A percentile compares a stretch with the other conserved stretches of the same genome.
These are phyloP conservation scores for Phytophthora cryptogea DNA, from an alignment of 352 stramenopile species.

Conservation along the genomic window DNA sequence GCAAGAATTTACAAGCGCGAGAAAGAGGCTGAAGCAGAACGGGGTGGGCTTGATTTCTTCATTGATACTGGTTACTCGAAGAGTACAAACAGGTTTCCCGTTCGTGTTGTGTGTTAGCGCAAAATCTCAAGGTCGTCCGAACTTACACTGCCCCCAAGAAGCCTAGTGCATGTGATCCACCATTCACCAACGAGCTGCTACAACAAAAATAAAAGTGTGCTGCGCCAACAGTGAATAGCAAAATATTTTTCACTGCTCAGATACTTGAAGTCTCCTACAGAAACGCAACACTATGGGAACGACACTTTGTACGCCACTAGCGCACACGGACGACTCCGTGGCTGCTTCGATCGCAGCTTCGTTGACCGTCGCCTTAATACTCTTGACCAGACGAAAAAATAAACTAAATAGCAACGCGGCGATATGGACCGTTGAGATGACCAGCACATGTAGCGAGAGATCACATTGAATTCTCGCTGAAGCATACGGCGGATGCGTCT, in stretches of 20 bases:
- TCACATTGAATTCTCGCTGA: slow-evolving; percentile 2
- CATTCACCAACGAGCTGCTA: slow-evolving; percentile 17
- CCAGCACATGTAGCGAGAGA: not conserved
- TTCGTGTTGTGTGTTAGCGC: slow-evolving; percentile 1
- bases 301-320: slow-evolving; percentile 16
- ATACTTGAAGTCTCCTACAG: slow-evolving; percentile 12
- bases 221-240: slow-evolving; percentile 6
- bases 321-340: slow-evolving; percentile 10
- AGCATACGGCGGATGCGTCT: slow-evolving; percentile 6
- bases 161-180: slow-evolving; percentile 1
- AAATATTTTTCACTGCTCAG: slow-evolving; percentile 21
- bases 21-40: slow-evolving; percentile 9
- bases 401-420: slow-evolving; percentile 27
- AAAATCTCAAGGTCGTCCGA: slow-evolving; percentile 13
- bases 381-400: slow-evolving; percentile 14
- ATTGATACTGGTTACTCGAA: not conserved
- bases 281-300: slow-evolving; percentile 17
- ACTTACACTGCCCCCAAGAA: slow-evolving; percentile 11
- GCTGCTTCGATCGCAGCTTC: slow-evolving; percentile 25
- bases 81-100: not conserved
- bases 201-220: slow-evolving; percentile 2
- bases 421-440: slow-evolving; percentile 8
- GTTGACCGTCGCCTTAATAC: slow-evolving; percentile 13
- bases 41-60: slow-evolving; percentile 10
- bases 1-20: slow-evolving; percentile 22